Percentiles rank a stretch among this genome's conserved stretches.
These are phyloP conservation scores for Ceratobasidium sp. DNA, from an alignment of 1,284 basidiomycete genomes.

Conservation along the genomic window DNA sequence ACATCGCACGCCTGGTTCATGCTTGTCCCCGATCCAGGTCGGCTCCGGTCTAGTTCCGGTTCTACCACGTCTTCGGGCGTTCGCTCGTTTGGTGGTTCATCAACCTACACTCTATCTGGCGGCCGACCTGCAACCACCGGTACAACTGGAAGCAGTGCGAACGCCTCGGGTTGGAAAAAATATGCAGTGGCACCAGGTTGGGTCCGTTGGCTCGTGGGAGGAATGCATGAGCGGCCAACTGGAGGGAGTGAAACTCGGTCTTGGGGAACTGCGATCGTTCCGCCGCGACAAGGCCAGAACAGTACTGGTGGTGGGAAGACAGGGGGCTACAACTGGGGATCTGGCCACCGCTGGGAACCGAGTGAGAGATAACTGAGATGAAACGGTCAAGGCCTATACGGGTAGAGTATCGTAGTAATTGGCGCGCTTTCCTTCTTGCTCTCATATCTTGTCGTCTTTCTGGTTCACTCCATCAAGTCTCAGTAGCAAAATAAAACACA, in stretches of 20 bases:
- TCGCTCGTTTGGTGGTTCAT: slow-evolving; percentile 12
- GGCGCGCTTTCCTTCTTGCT: no score
- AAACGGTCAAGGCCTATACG: no score
- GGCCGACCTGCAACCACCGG: slow-evolving; percentile 48
- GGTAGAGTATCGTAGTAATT: no score
- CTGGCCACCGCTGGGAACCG: slow-evolving; percentile 53
- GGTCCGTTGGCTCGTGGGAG: slow-evolving; percentile 43
- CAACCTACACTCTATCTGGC: slow-evolving; percentile 44
- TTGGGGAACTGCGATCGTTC: slow-evolving; percentile 43
- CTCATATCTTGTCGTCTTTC: no score
- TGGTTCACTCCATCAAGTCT: no score
- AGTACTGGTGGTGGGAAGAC: slow-evolving; percentile 37
- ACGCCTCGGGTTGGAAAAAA: slow-evolving; percentile 41
- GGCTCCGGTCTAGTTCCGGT: neutral
- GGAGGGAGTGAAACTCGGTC: slow-evolving; percentile 37
- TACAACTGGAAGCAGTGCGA: slow-evolving; percentile 46
- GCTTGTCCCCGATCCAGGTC: slow-evolving; percentile 46
- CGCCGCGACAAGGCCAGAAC: slow-evolving; percentile 8
- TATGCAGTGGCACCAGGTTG: slow-evolving; percentile 40
- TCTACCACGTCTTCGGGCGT: slow-evolving; percentile 5
- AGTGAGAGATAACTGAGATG: no score
- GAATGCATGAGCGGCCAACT: slow-evolving; percentile 46
- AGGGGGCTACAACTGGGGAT: slow-evolving; percentile 58
- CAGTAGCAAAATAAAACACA: no score
- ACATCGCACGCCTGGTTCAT: slow-evolving; percentile 84